Conservation (phyloP, 1,139 yeast genomes). For the Magnusiomyces magnusii region DNA sequence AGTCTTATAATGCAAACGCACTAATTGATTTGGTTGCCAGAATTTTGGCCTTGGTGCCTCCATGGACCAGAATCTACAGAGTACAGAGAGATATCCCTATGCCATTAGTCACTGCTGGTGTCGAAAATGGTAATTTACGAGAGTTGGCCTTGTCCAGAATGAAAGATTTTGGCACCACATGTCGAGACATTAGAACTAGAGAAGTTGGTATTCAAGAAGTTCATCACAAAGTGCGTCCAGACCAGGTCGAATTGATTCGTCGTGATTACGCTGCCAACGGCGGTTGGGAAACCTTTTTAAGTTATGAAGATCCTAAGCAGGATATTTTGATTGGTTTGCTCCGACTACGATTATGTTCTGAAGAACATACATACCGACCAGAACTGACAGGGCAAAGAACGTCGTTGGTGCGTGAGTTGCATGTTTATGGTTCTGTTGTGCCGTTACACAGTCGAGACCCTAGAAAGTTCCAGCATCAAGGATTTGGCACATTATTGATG, state of each 20-base stretch:
- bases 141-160: slow-evolving; percentile 94
- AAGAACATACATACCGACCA: slow-evolving; percentile 82
- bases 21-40: slow-evolving; percentile 92
- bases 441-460: slow-evolving; percentile 98
- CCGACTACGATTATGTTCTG: slow-evolving; percentile 81
- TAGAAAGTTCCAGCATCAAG: slow-evolving; percentile 97
- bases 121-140: slow-evolving; percentile 93
- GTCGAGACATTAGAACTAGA: slow-evolving; percentile 97
- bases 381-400: slow-evolving; percentile 82
- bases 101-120: slow-evolving; percentile 98
- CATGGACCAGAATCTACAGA: slow-evolving; percentile 98
- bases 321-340: slow-evolving; percentile 89
- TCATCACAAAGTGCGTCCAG: slow-evolving; percentile 95
- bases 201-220: slow-evolving; percentile 99
- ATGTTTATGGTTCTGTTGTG: slow-evolving; percentile 95
- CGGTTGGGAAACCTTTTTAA: slow-evolving; percentile 97
- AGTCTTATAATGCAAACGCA: slow-evolving; percentile 91
- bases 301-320: slow-evolving; percentile 96
- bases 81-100: slow-evolving; percentile 99
- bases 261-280: slow-evolving; percentile 97
- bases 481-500: slow-evolving; percentile 95
- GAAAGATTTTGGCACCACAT: slow-evolving; percentile 95
- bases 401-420: slow-evolving; percentile 90
- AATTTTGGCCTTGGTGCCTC: slow-evolving; percentile 92
- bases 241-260: slow-evolving; percentile 90